phyloP scores from a whole-genome alignment of 208 protist species.

The Leishmania major region DNA sequence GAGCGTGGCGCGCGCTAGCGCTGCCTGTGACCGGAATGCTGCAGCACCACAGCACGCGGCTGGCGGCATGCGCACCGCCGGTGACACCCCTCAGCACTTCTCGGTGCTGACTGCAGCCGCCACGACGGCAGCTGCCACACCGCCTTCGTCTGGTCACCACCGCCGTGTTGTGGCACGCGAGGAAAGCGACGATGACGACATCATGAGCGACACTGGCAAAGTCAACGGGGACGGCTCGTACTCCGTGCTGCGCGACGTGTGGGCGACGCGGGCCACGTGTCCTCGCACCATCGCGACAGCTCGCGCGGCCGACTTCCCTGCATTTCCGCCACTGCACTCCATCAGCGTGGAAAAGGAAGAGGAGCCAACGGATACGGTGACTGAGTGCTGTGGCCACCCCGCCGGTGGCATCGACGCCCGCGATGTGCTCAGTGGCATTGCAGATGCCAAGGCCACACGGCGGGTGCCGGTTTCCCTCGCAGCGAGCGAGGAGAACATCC shows the following conservation, averaged over 20 bases:
- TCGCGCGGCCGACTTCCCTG: conserved; percentile 11
- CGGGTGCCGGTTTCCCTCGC: background rate
- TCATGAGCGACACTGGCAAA: too few species aligned
- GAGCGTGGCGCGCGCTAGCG: background rate
- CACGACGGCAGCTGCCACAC: background rate
- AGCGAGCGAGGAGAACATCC: background rate
- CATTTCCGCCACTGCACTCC: conserved; percentile 28
- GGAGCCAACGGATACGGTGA: background rate
- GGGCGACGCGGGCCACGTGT: conserved; percentile 22
- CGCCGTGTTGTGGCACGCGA: background rate
- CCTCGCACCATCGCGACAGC: conserved; percentile 13
- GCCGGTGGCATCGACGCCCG: background rate
- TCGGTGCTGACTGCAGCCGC: background rate
- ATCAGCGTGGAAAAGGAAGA: conserved; percentile 20
- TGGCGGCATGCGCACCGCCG: background rate
- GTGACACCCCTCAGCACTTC: background rate
- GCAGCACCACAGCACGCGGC: background rate
- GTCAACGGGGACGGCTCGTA: background rate
- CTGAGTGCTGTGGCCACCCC: background rate
- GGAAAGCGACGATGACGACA: background rate
- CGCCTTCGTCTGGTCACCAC: too few species aligned
- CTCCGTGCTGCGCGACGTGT: conserved; percentile 23
- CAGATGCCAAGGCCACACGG: background rate
- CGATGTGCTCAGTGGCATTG: background rate
- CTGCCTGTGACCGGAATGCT: background rate